Base-by-base conservation (phyloP, 352 stramenopile genomes). In the Globisporangium emineosum region DNA sequence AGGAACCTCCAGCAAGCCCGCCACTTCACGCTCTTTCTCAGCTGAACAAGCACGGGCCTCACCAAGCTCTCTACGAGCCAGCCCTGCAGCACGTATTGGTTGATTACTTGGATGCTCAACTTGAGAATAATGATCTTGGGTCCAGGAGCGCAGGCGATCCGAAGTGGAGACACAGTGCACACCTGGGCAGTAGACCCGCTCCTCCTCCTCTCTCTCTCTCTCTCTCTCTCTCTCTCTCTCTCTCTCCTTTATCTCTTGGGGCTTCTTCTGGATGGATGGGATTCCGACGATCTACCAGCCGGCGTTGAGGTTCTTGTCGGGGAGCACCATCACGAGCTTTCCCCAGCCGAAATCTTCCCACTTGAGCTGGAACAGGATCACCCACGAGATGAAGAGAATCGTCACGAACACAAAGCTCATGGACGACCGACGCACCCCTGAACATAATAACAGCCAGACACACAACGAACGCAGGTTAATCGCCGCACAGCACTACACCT, bases 321-420 rank as follows among this genome's bases (percentile, higher is more conserved):
- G 86, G 32, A 94, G 66, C 21, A 90, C 73, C 77, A 94, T 91
- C 40, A 93, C 78, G 60, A 94, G 69, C 42, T 75, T 90, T 43
- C 79, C 70, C 83, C 83, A 93, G 60, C 83, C 83, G 66, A 91
- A 91, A 30, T 91, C 81, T 67, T 92, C 89, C 87, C 87, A 95
- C 45, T 90, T 88, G 50, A 93, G 70, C 72, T 95, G 86, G 66
- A 95, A 93, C 5, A 89, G 29, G 29, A 95, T 57, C 49, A 86
- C 77, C 86, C 86, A 95, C 56, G 80, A 73, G 43, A 93, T 27
- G 52, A 95, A 93, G 5, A 93, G 45, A 43, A 86, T 68, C 15
- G 84, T 91, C 71, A 76, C 81, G 64, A 93, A 81, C 66, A 70
- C 70, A 55, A 88, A 89, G 8, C 79, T 78, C 67, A 93, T 78